Evolutionary conservation across 441 rosid species (phyloP).

Genomic region (Mallotus japonicus): DNA sequence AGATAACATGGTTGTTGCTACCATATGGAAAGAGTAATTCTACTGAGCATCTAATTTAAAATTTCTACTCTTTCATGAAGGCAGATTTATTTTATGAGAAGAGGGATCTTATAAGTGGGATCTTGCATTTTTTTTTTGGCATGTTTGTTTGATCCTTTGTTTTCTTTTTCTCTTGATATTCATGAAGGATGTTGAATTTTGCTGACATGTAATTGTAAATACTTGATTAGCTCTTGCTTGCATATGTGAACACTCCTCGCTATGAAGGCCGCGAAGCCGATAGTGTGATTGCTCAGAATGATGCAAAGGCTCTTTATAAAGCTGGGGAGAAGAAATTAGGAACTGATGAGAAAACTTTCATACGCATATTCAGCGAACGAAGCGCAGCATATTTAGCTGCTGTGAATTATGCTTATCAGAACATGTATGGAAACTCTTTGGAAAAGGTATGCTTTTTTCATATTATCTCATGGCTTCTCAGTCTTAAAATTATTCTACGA

Average conservation of each 20-base stretch:
- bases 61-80: background rate
- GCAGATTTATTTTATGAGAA: background rate
- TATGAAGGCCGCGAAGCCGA: conserved; percentile 55
- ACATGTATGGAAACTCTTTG: conserved; percentile 43
- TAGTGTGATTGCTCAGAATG: conserved; percentile 35
- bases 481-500: background rate
- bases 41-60: background rate
- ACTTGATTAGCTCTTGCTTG: conserved; percentile 47
- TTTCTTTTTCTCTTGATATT: background rate
- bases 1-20: background rate
- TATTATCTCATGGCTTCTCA: background rate
- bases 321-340: conserved; percentile 67
- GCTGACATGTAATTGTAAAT: background rate
- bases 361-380: conserved; percentile 48
- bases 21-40: background rate
- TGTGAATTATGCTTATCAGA: conserved; percentile 37
- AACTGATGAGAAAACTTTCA: conserved; percentile 67
- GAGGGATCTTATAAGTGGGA: background rate
- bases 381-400: conserved; percentile 60
- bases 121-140: background rate
- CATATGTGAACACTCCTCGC: conserved; percentile 45
- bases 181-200: background rate
- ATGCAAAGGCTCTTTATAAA: conserved; percentile 54
- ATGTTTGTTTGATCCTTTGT: background rate
- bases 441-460: conserved; percentile 44